Evolutionary conservation across 2,329 filamentous ascomycete genomes (phyloP).

Genomic region (Aspergillus ustus): DNA sequence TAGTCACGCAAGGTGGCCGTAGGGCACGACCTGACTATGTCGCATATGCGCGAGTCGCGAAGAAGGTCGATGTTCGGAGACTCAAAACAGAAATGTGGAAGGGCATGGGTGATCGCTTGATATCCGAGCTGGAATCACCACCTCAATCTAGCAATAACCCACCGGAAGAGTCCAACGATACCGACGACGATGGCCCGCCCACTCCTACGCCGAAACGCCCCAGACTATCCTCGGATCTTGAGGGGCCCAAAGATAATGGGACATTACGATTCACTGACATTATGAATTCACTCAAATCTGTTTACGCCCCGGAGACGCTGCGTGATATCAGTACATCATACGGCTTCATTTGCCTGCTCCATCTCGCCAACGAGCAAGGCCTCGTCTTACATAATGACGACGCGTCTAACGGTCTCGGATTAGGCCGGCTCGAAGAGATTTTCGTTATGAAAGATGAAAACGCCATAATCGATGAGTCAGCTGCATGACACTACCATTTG

Average conservation of each 20-base stretch:
- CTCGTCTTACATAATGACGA: slow-evolving; percentile 72
- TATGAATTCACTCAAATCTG: slow-evolving; percentile 83
- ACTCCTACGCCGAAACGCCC: slow-evolving; percentile 37
- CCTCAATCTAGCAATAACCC: slow-evolving; percentile 30
- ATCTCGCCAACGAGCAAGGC: slow-evolving; percentile 92
- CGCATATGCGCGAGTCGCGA: slow-evolving; percentile 67
- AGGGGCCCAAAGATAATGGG: slow-evolving; percentile 51
- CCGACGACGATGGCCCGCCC: slow-evolving; percentile 39
- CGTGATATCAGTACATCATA: slow-evolving; percentile 91
- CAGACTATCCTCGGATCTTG: slow-evolving; percentile 33
- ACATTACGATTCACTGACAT: slow-evolving; percentile 84
- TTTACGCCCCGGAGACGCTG: slow-evolving; percentile 86
- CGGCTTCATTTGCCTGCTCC: slow-evolving; percentile 91
- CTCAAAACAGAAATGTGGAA: slow-evolving; percentile 70
- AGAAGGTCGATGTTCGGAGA: slow-evolving; percentile 68
- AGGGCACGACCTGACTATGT: slow-evolving; percentile 67
- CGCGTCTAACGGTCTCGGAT: slow-evolving; percentile 32
- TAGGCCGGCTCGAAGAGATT: slow-evolving; percentile 49
- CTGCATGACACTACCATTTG: slow-evolving; percentile 24
- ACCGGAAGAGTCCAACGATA: slow-evolving; percentile 24
- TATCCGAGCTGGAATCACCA: slow-evolving; percentile 39
- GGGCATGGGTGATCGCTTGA: slow-evolving; percentile 58
- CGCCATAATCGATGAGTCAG: slow-evolving; percentile 44
- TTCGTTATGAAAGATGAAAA: slow-evolving; percentile 46
- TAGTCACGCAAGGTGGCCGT: slow-evolving; percentile 64